phyloP scores from a whole-genome alignment of 1,284 basidiomycete genomes.

The Boletus mariae region DNA sequence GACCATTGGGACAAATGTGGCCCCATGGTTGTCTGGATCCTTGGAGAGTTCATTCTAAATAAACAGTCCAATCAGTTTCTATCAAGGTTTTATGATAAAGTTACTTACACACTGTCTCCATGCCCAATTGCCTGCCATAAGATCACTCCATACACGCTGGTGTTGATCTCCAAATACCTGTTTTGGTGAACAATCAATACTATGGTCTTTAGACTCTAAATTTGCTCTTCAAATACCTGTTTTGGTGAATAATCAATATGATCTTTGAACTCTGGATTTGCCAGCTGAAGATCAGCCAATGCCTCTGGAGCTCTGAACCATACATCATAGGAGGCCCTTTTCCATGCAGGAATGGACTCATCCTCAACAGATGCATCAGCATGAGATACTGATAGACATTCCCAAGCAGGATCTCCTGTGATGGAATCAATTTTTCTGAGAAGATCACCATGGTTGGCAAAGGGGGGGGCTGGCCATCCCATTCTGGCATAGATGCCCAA shows the following conservation, averaged over 20 bases:
- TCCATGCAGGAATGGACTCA: not conserved
- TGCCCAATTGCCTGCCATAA: not conserved
- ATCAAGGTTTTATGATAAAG: not conserved
- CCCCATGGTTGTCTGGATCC: not conserved
- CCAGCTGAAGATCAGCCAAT: not conserved
- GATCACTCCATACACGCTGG: not conserved
- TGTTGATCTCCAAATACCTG: not conserved
- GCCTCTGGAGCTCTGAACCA: not conserved
- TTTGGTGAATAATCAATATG: not conserved
- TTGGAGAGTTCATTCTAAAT: not conserved
- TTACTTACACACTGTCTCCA: not conserved
- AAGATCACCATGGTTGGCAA: not conserved
- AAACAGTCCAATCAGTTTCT: too few species aligned
- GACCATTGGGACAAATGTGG: too few species aligned
- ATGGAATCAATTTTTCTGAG: not conserved
- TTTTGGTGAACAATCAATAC: not conserved
- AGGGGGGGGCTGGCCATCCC: not conserved
- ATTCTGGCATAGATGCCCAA: not conserved
- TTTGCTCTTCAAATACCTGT: not conserved
- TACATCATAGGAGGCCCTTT: not conserved
- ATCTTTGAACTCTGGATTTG: not conserved
- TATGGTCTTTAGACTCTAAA: not conserved
- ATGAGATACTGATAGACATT: not conserved
- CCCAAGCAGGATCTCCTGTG: not conserved
- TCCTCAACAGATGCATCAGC: not conserved